Evolutionary conservation across 306 rosid species (phyloP).

Genomic region (Ormosia emarginata): DNA sequence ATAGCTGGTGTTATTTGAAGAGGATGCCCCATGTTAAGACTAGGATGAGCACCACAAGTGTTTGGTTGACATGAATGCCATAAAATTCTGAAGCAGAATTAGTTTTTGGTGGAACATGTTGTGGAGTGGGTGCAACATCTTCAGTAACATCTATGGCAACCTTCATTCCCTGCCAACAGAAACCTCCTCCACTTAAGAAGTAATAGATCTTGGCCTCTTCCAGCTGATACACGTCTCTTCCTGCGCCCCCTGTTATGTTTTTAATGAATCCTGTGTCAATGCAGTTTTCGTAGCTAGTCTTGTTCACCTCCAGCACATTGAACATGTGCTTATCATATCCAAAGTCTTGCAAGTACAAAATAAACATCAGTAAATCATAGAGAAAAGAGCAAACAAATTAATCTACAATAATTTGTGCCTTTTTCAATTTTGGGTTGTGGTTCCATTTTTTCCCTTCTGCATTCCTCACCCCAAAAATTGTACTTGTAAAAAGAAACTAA

Average conservation of each 20-base stretch:
- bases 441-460: not conserved
- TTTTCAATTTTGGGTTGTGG: not conserved
- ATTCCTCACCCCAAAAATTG: not conserved
- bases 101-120: not conserved
- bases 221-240: slow-evolving; percentile 57
- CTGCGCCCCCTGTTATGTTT: slow-evolving; percentile 60
- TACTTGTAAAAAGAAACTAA: not conserved
- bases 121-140: not conserved
- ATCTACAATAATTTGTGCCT: not conserved
- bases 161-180: slow-evolving; percentile 53
- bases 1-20: not conserved
- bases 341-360: slow-evolving; percentile 37
- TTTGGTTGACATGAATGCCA: not conserved
- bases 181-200: slow-evolving; percentile 55
- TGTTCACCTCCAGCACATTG: slow-evolving; percentile 68
- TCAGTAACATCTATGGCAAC: slow-evolving; percentile 37
- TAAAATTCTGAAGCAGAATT: not conserved
- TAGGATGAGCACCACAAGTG: not conserved
- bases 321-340: slow-evolving; percentile 44
- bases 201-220: slow-evolving; percentile 41
- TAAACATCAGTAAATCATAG: not conserved
- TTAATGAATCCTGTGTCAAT: slow-evolving; percentile 38
- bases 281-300: slow-evolving; percentile 53
- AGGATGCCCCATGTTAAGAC: not conserved
- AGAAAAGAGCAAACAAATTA: not conserved